phyloP scores from a whole-genome alignment of 1,284 basidiomycete genomes.

The Rhodotorula sp. region DNA sequence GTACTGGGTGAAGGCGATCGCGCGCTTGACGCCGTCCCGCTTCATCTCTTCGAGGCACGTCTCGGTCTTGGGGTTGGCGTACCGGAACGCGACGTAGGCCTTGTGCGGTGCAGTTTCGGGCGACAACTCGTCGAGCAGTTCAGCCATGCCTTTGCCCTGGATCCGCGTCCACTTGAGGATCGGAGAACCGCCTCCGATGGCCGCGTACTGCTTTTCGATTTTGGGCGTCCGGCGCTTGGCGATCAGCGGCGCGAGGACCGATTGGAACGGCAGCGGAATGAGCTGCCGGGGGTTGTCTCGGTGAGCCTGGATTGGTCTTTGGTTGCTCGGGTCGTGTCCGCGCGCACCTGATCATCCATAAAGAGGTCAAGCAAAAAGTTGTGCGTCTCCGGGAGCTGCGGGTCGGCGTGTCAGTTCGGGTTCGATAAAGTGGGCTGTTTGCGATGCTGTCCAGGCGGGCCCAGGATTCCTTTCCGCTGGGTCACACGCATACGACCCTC shows the following conservation, averaged over 20 bases:
- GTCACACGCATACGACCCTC: too few relatives aligned
- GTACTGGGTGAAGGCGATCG: slow-evolving; percentile 96
- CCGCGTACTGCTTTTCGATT: slow-evolving; percentile 90
- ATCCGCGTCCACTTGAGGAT: slow-evolving; percentile 85
- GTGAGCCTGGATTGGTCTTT: background rate
- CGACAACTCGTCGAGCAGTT: slow-evolving; percentile 86
- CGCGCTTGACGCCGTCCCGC: slow-evolving; percentile 84
- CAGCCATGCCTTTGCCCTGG: slow-evolving; percentile 88
- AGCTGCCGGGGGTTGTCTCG: slow-evolving; percentile 56
- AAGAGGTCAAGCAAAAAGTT: slow-evolving; percentile 90
- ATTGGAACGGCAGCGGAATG: slow-evolving; percentile 92
- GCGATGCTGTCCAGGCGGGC: background rate
- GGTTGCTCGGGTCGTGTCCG: too few relatives aligned
- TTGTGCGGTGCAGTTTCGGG: slow-evolving; percentile 94
- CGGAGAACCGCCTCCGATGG: slow-evolving; percentile 97
- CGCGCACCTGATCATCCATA: slow-evolving; percentile 62
- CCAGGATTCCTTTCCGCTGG: too few relatives aligned
- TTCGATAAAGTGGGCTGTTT: background rate
- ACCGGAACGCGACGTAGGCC: slow-evolving; percentile 87
- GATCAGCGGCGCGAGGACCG: slow-evolving; percentile 79
- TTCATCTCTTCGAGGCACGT: slow-evolving; percentile 80
- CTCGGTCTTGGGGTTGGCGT: slow-evolving; percentile 85
- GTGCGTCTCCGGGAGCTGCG: slow-evolving; percentile 49
- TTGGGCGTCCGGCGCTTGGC: slow-evolving; percentile 87
- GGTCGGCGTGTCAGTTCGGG: background rate